These are phyloP conservation scores for Dichotomopilus funicola DNA, from an alignment of 2,329 filamentous ascomycete genomes.

Conservation along the genomic window DNA sequence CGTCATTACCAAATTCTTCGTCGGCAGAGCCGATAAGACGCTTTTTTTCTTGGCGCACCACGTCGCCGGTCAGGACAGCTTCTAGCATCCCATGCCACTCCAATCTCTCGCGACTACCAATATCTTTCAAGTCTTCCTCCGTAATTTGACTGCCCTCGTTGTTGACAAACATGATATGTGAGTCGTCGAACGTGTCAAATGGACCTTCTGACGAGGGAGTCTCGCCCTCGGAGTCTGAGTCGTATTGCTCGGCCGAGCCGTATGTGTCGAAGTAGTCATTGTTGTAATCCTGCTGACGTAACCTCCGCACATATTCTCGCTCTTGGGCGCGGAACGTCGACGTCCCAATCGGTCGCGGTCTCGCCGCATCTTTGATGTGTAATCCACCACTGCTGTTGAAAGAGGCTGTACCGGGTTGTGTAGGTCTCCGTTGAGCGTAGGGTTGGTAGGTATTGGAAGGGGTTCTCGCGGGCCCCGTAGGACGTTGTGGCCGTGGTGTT, in stretches of 20 bases:
- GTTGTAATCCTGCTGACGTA: conserved; percentile 61
- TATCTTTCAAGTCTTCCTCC: conserved; percentile 81
- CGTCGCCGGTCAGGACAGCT: conserved; percentile 90
- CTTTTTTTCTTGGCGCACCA: conserved; percentile 97
- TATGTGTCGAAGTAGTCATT: conserved; percentile 72
- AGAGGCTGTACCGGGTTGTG: conserved; percentile 31
- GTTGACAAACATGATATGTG: conserved; percentile 86
- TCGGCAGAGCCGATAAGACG: conserved; percentile 74
- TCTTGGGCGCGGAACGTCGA: conserved; percentile 68
- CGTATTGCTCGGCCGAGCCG: conserved; percentile 55
- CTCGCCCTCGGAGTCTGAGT: conserved; percentile 85
- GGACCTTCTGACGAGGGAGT: conserved; percentile 79
- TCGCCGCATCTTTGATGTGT: conserved; percentile 43
- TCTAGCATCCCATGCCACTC: conserved; percentile 99
- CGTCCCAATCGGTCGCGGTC: conserved; percentile 45
- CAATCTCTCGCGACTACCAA: conserved; percentile 78
- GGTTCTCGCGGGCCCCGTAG: conserved; percentile 62
- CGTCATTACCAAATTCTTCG: conserved; percentile 50
- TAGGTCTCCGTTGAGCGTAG: conserved; percentile 50
- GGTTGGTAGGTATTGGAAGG: conserved; percentile 76
- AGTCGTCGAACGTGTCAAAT: conserved; percentile 83
- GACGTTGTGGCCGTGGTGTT: conserved; percentile 52
- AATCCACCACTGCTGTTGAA: conserved; percentile 35
- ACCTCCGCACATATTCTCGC: conserved; percentile 86
- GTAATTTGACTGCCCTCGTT: conserved; percentile 86